Percentiles rank a stretch among this genome's conserved stretches.
These are phyloP conservation scores for Colletotrichum chlorophyti DNA, from an alignment of 2,329 filamentous ascomycete species.

Conservation along the genomic window DNA sequence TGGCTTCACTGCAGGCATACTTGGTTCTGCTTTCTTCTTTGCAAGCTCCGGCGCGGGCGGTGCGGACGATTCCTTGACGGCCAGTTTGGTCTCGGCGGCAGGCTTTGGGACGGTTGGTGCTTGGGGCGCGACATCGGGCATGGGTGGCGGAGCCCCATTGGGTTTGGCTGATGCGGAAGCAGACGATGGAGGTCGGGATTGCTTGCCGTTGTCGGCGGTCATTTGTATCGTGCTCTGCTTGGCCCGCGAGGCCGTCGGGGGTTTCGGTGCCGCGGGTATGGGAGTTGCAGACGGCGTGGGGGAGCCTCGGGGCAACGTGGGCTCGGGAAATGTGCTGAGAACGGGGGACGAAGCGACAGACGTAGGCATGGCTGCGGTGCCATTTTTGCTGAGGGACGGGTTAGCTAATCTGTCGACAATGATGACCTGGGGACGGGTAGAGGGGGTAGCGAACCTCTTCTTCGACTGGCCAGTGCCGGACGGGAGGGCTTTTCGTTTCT, in stretches of 20 bases:
- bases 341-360: conserved; percentile 79
- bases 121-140: neutral
- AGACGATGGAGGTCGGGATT: conserved; percentile 63
- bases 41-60: conserved; percentile 20
- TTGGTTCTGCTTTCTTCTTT: conserved; percentile 35
- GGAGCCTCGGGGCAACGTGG: conserved; percentile 59
- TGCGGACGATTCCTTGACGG: conserved; percentile 36
- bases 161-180: conserved; percentile 64
- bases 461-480: conserved; percentile 74
- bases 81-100: conserved; percentile 3
- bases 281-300: conserved; percentile 58
- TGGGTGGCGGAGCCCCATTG: conserved; percentile 52
- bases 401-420: conserved; percentile 19
- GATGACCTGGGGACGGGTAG: neutral
- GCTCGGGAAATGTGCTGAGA: conserved; percentile 71
- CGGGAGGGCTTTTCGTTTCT: conserved; percentile 72
- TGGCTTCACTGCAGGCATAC: conserved; percentile 36
- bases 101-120: conserved; percentile 19
- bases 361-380: conserved; percentile 64
- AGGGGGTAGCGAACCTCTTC: conserved; percentile 80
- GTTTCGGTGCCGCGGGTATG: conserved; percentile 13
- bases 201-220: conserved; percentile 58
- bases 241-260: conserved; percentile 69
- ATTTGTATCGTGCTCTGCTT: conserved; percentile 77
- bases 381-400: conserved; percentile 39